Conservation (phyloP, 2,329 filamentous ascomycete genomes). For the Bipolaris sorokiniana region DNA sequence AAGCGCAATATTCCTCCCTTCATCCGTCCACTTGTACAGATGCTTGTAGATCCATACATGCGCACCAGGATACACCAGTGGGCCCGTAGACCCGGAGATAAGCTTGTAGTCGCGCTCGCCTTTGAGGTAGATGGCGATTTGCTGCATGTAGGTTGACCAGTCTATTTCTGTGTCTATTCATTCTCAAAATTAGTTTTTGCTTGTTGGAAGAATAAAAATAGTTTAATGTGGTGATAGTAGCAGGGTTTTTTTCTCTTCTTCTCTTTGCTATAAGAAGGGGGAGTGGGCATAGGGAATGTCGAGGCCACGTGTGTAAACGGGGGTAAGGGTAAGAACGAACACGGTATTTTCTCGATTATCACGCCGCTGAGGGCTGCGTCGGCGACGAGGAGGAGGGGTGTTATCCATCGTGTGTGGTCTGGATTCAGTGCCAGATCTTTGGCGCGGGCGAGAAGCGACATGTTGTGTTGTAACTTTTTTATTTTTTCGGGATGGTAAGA, state of each 20-base stretch:
- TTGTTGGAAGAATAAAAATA: not conserved
- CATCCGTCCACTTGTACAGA: conserved; percentile 77
- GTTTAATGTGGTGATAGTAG: no score
- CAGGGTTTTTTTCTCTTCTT: no score
- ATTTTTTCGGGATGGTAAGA: not conserved
- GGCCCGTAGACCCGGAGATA: conserved; percentile 87
- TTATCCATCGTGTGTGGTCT: conserved; percentile 66
- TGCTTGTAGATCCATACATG: conserved; percentile 90
- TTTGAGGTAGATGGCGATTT: conserved; percentile 76
- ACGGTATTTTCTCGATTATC: conserved; percentile 82
- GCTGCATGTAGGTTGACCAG: conserved; percentile 97
- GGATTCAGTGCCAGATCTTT: conserved; percentile 58
- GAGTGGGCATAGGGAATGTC: not conserved
- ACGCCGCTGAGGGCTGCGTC: conserved; percentile 75
- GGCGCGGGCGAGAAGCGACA: conserved; percentile 48
- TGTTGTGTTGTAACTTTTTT: conserved; percentile 15
- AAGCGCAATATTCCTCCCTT: conserved; percentile 74
- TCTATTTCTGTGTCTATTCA: conserved; percentile 91
- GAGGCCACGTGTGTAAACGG: conserved; percentile 31
- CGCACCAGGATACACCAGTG: conserved; percentile 90
- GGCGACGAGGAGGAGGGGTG: conserved; percentile 68
- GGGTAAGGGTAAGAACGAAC: conserved; percentile 63
- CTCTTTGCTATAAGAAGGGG: no score
- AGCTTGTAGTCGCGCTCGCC: conserved; percentile 89
- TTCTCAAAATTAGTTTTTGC: not conserved